These are phyloP conservation scores for Bocquillonia castaneifolia DNA, from an alignment of 441 rosid species.

Conservation along the genomic window DNA sequence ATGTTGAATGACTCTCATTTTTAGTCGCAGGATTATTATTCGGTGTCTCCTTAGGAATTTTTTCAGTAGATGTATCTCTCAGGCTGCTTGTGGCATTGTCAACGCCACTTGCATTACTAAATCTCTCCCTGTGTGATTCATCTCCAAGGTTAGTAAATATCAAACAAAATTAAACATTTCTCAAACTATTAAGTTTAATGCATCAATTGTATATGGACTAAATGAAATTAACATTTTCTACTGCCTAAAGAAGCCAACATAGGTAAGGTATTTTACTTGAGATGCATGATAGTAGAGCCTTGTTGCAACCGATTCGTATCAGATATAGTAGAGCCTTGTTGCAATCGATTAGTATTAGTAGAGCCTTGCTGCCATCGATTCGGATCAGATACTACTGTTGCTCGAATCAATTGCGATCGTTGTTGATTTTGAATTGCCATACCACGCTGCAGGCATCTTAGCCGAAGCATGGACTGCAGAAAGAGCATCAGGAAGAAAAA, in stretches of 20 bases:
- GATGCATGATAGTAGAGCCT: too few relatives aligned
- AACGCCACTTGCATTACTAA: constrained; percentile 25
- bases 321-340: too few relatives aligned
- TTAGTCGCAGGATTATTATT: constrained; percentile 13
- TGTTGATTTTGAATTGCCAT: constrained; percentile 40
- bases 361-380: constrained; percentile 37
- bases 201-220: background rate
- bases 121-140: constrained; percentile 49
- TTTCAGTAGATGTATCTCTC: constrained; percentile 19
- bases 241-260: too few relatives aligned
- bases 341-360: constrained; percentile 13
- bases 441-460: constrained; percentile 56
- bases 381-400: constrained; percentile 22
- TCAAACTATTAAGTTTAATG: background rate
- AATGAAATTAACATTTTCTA: background rate
- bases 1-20: constrained; percentile 21
- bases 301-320: too few relatives aligned
- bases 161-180: background rate
- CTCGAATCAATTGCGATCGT: constrained; percentile 26
- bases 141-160: background rate
- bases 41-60: constrained; percentile 10
- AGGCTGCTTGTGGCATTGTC: constrained; percentile 26
- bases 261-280: constrained; percentile 33
- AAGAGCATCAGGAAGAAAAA: background rate
- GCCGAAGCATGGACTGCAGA: constrained; percentile 54